Evolutionary conservation across 1,284 basidiomycete genomes (phyloP), one percentile per base, ranked within the genome.

Genomic region (Lentinus polychrous): DNA sequence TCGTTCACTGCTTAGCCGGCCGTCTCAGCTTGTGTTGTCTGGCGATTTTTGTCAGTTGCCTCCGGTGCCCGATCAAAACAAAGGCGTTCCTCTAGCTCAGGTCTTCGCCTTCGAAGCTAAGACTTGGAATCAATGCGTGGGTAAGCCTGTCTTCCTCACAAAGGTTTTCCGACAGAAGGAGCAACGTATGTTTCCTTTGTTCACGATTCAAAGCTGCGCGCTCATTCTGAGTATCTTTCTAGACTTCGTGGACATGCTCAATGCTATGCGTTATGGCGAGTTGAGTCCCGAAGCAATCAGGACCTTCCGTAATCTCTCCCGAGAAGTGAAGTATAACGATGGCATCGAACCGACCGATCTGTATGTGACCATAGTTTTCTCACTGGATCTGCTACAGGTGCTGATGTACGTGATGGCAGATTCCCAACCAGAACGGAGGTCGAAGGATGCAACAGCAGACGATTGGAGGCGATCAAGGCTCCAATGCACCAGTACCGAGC

Each of bases 31-130:
- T 45, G 75, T 91, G 40, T 59, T 86, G n/a, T 83, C 82, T 0
- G 86, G 87, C 7, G 87, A 90, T 63, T 90, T 90, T 61, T 87
- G 80, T 63, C 87, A 91, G 63, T 69, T 91, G 1, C 88, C 88
- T 3, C 88, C 88, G 0, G 86, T 91, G 2, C 77, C 78, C 1
- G 71, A 74, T 5, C 62, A 64, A 32, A 60, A 20, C 15, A 38
- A 58, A 5, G 69, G 63, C 8, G 57, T 49, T 3, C 47, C 51
- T 2, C 66, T 70, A 11, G 65, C 69, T 0, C 49, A 66, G 1
- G 66, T 59, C 1, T 88, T 85, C 55, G 77, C 79, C 2, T 91
- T 91, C 58, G 81, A 88, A 52, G 81, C 87, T 0, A 62, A 70
- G 43, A 73, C 72, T 3, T 91, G 88, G 88, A 23, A 56, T 2